A percentile compares a stretch with the other conserved stretches of the same genome.
Evolutionary conservation across 805 yeast genomes (phyloP).

Genomic region (Zygoascus biomembranicola): DNA sequence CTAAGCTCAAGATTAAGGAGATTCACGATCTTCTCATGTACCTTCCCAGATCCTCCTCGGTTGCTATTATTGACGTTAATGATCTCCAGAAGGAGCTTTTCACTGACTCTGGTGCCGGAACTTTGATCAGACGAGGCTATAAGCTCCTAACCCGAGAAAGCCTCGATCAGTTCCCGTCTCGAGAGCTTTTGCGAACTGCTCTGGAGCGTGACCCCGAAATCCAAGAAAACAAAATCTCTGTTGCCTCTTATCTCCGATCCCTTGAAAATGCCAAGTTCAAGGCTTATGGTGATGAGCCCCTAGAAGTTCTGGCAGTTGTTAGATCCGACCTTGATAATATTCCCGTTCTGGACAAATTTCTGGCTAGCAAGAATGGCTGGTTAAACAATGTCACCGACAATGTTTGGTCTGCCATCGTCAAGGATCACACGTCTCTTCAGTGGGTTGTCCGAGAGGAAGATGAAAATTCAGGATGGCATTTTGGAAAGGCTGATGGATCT

Average conservation of each 20-base stretch:
- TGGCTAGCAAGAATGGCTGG: slow-evolving; percentile 90
- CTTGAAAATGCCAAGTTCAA: slow-evolving; percentile 57
- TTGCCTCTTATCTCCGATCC: slow-evolving; percentile 70
- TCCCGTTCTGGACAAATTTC: slow-evolving; percentile 74
- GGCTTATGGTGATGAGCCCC: slow-evolving; percentile 91
- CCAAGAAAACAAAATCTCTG: slow-evolving; percentile 59
- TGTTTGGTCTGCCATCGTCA: slow-evolving; percentile 72
- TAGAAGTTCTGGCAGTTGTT: slow-evolving; percentile 88
- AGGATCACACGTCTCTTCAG: slow-evolving; percentile 64
- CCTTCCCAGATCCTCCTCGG: slow-evolving; percentile 94
- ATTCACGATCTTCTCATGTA: slow-evolving; percentile 89
- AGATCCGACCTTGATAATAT: slow-evolving; percentile 42
- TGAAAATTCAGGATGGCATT: slow-evolving; percentile 85
- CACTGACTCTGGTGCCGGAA: slow-evolving; percentile 99
- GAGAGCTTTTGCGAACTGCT: slow-evolving; percentile 65
- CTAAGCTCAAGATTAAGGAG: slow-evolving; percentile 93
- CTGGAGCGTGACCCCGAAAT: slow-evolving; percentile 71
- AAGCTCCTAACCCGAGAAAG: slow-evolving; percentile 62
- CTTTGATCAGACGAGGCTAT: slow-evolving; percentile 95
- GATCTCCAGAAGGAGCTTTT: slow-evolving; percentile 95
- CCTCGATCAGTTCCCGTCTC: slow-evolving; percentile 49
- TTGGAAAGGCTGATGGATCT: slow-evolving; percentile 89
- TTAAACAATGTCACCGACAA: slow-evolving; percentile 94
- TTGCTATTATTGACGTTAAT: slow-evolving; percentile 91
- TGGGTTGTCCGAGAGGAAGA: slow-evolving; percentile 92